Conservation (phyloP, 2,329 filamentous ascomycete genomes). For the Chrysoporthe cubensis region DNA sequence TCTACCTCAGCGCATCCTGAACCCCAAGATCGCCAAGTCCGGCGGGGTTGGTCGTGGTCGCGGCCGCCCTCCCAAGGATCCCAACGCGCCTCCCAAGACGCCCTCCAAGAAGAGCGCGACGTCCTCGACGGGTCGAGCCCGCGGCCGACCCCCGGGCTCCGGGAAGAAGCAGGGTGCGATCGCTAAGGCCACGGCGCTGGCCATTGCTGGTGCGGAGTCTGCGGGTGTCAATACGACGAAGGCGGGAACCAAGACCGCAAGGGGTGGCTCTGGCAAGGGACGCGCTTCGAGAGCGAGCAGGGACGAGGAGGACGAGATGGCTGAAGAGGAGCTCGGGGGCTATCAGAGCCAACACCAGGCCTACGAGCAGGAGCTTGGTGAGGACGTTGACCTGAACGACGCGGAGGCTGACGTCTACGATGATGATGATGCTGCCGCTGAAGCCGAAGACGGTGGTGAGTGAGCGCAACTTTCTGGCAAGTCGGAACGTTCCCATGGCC, state of each 20-base stretch:
- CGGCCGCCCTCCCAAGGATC: constrained; percentile 25
- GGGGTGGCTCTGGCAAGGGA: constrained; percentile 11
- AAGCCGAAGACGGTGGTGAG: constrained; percentile 26
- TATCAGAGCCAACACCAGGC: constrained; percentile 1
- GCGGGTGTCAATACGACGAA: constrained; percentile 1
- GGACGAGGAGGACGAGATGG: constrained; percentile 17
- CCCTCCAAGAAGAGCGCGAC: constrained; percentile 10
- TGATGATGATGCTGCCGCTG: constrained; percentile 12
- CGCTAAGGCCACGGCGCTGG: constrained; percentile 8
- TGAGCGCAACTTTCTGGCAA: constrained; percentile 27
- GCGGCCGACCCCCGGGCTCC: constrained; percentile 23
- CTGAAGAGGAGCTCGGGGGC: constrained; percentile 14
- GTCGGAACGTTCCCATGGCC: constrained; percentile 13
- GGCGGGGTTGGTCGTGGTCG: constrained; percentile 21
- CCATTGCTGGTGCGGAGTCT: constrained; percentile 6
- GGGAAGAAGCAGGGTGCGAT: constrained; percentile 16
- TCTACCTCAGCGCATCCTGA: constrained; percentile 7
- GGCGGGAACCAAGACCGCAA: constrained; percentile 8
- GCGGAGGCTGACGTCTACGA: constrained; percentile 14
- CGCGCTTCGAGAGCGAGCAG: constrained; percentile 6
- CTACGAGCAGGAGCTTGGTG: constrained; percentile 12
- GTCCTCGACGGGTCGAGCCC: constrained; percentile 14
- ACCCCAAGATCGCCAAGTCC: constrained; percentile 21
- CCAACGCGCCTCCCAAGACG: constrained; percentile 19
- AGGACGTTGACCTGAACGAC: constrained; percentile 22